Evolutionary conservation across 305 asterid genomes (phyloP), one percentile per base, ranked within the genome.

Genomic region (Rubia occidens): DNA sequence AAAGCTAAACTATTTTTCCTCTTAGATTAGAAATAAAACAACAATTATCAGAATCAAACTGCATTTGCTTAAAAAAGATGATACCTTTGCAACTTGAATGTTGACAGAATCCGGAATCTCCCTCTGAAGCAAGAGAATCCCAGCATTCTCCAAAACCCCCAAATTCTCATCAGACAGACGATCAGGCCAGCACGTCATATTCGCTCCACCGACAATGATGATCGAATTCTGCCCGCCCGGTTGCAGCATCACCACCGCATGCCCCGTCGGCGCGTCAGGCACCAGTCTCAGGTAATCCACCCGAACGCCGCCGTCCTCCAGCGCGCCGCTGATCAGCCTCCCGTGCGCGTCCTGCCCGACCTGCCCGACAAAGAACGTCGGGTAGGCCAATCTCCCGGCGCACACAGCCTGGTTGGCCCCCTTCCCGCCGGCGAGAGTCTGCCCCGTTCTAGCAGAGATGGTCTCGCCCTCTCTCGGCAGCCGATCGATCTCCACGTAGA

Each of bases 401-500:
- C 98, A 93, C n/a, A 90, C 95, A 6, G 98, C 98, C 74, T 93
- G 98, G 67, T 93, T 93, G 1, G 98, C 98, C 61, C 98, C 98
- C 73, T 93, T 93, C 1, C 97, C 98, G 17, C 98, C 98, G 15
- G 98, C 95, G 43, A 93, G 76, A 3, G 95, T 90, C 62, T 88
- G 88, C 11, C 96, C 97, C 1, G 81, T 85, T 18, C 79, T 85
- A 63, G 98, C 97, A 2, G 96, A 86, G 2, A 93, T 70, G 6
- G 97, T 93, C 79, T 93, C 97, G 4, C 97, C 97, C 82, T 87
- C 89, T 66, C 78, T 77, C 2, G 96, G 98, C 15, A 93, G 74
- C 68, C 98, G 80, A 32, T 90, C 96, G 53, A 93, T 88, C 77
- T 93, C 97, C 24, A 93, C 96, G 64, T 87, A 93, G 8, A 93